Base-by-base conservation (phyloP, 1,139 yeast genomes). In the Diutina sp. region DNA sequence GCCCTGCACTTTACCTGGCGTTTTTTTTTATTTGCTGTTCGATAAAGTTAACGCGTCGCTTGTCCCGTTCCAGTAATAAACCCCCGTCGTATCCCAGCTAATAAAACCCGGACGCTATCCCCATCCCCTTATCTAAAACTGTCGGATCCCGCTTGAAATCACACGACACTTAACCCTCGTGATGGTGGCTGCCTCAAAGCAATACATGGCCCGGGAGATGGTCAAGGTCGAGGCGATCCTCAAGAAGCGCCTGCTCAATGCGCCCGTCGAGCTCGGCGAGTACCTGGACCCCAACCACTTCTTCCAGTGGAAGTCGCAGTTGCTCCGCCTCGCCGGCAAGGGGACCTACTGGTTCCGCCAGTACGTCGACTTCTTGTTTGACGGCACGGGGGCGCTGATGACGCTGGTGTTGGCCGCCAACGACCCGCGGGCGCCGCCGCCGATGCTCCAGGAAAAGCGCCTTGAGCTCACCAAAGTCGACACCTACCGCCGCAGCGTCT, bases 291-390 rank as follows among this genome's bases (percentile, higher is more conserved):
- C 53, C 12, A 12, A 32, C 6, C 12, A 12, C 12, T 50, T 50
- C 11, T 50, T 28, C 21, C 18, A n/a, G n/a, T 50, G 53, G 53
- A 50, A 50, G 44, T n/a, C 29, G n/a, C 45, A 30, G 32, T 30
- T 50, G 32, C 32, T 50, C 8, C 32, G 32, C 9, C 25, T 29
- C 8, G 35, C 53, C 7, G 41, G 41, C 12, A 30, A 32, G n/a
- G 44, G 41, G 1, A 50, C 53, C 14, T 50, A 8, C 28, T 50
- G 53, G 53, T 50, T 50, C 53, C 53, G 53, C n/a, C 53, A 50
- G n/a, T 50, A 50, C 29, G n/a, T 50, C n/a, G 53, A 50, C 11
- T 50, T 8, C 9, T 29, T 50, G 9, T 50, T 50, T 50, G 53
- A 50, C 4, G 44, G 14, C 3, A 44, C 44, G 29, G 35, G 29